Percentiles rank a stretch among this genome's conserved stretches.
phyloP scores from a whole-genome alignment of 2,329 filamentous ascomycete species.

The Colletotrichum incanum region DNA sequence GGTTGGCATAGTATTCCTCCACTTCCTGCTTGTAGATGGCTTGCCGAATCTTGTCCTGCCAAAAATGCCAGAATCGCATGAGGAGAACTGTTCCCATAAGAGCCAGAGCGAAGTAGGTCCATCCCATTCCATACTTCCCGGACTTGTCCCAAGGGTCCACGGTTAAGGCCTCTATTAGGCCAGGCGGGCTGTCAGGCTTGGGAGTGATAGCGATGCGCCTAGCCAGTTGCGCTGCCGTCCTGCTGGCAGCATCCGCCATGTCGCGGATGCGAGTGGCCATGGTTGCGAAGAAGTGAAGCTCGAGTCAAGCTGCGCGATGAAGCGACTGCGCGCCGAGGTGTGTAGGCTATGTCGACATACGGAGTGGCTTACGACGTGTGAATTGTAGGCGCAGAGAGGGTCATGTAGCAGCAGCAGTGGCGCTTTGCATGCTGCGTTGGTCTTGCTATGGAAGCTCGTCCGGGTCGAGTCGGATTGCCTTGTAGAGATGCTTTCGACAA shows the following conservation, averaged over 20 bases:
- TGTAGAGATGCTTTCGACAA: slow-evolving; percentile 22
- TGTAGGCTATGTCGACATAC: slow-evolving; percentile 48
- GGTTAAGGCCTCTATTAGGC: slow-evolving; percentile 73
- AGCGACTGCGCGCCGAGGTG: slow-evolving; percentile 48
- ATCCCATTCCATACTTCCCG: slow-evolving; percentile 88
- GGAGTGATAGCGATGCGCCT: slow-evolving; percentile 75
- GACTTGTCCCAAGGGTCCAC: slow-evolving; percentile 86
- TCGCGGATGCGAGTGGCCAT: slow-evolving; percentile 60
- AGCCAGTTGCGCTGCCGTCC: slow-evolving; percentile 56
- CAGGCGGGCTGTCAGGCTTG: slow-evolving; percentile 72
- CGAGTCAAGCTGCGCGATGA: slow-evolving; percentile 34
- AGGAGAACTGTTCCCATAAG: slow-evolving; percentile 77
- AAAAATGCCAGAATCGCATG: slow-evolving; percentile 87
- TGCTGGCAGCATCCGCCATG: slow-evolving; percentile 53
- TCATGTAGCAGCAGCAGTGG: background rate
- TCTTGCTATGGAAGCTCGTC: background rate
- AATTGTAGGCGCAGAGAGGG: background rate
- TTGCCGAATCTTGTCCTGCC: slow-evolving; percentile 93
- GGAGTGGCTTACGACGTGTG: slow-evolving; percentile 16
- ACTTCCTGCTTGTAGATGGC: slow-evolving; percentile 90
- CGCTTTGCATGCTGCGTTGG: background rate
- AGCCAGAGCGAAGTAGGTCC: slow-evolving; percentile 88
- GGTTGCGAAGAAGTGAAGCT: slow-evolving; percentile 44
- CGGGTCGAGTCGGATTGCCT: background rate
- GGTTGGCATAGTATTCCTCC: slow-evolving; percentile 73